Evolutionary conservation across 352 stramenopile genomes (phyloP).

Genomic region (Plasmopara muralis): DNA sequence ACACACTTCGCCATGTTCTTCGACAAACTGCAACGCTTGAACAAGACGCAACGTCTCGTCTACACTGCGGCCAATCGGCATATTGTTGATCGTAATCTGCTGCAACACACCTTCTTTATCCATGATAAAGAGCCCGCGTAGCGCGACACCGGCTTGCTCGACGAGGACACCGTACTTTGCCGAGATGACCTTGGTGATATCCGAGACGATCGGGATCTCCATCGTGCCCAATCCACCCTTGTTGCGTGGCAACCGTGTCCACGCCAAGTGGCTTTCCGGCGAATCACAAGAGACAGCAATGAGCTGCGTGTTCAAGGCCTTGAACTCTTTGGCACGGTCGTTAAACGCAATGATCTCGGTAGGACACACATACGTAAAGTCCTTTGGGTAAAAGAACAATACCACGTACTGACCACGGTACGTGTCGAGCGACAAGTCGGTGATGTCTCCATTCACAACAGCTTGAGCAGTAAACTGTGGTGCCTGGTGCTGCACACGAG

Average conservation of each 20-base stretch:
- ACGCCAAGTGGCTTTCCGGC: conserved; percentile 86
- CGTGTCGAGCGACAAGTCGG: conserved; percentile 67
- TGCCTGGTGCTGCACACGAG: conserved; percentile 54
- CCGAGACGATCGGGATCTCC: conserved; percentile 90
- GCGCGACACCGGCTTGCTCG: conserved; percentile 74
- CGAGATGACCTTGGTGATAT: conserved; percentile 90
- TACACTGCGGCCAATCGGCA: conserved; percentile 87
- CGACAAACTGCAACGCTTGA: conserved; percentile 89
- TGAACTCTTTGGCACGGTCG: conserved; percentile 77
- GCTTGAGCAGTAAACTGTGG: conserved; percentile 70
- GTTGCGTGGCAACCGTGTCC: conserved; percentile 82
- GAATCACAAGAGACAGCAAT: conserved; percentile 88
- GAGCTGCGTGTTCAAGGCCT: conserved; percentile 82
- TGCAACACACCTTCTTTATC: conserved; percentile 82
- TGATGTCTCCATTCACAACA: conserved; percentile 81
- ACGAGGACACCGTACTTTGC: conserved; percentile 89
- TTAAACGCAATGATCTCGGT: conserved; percentile 90
- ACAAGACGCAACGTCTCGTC: conserved; percentile 91
- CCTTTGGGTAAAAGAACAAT: conserved; percentile 90
- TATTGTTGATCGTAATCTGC: conserved; percentile 89
- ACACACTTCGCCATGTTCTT: conserved; percentile 90
- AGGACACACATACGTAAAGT: conserved; percentile 88
- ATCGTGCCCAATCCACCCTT: conserved; percentile 90
- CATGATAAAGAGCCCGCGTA: conserved; percentile 92
- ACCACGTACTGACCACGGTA: conserved; percentile 87